These are phyloP conservation scores for Beauveria australis DNA, from an alignment of 2,329 filamentous ascomycete genomes.

Conservation along the genomic window DNA sequence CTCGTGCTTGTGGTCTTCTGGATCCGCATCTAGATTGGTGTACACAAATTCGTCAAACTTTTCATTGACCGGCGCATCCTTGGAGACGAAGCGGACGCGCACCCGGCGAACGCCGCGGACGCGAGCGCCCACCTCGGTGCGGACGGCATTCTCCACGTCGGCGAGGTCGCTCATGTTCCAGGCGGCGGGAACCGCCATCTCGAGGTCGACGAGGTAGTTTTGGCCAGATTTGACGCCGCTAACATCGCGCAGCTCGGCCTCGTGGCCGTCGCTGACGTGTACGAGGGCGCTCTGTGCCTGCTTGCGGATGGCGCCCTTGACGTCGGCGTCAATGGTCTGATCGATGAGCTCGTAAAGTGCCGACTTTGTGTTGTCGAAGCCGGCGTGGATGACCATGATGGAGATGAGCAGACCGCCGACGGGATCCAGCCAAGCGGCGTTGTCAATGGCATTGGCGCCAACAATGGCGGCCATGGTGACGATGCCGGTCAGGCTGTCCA, in stretches of 20 bases:
- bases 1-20: constrained; percentile 31
- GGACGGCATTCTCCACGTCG: constrained; percentile 63
- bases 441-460: constrained; percentile 76
- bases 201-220: constrained; percentile 89
- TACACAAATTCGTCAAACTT: constrained; percentile 72
- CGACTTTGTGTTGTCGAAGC: constrained; percentile 73
- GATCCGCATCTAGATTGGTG: constrained; percentile 55
- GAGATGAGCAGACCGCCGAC: constrained; percentile 90
- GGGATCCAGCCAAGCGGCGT: constrained; percentile 88
- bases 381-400: constrained; percentile 84
- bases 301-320: constrained; percentile 63
- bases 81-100: constrained; percentile 72
- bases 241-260: constrained; percentile 66
- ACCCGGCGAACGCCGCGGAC: constrained; percentile 80
- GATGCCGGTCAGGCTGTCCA: constrained; percentile 91
- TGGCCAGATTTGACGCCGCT: constrained; percentile 93
- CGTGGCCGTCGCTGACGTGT: constrained; percentile 42
- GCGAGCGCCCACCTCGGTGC: constrained; percentile 63
- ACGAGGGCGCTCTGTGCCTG: constrained; percentile 54
- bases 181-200: constrained; percentile 66
- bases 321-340: constrained; percentile 75
- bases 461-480: constrained; percentile 85
- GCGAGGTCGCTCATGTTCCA: constrained; percentile 69
- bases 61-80: constrained; percentile 49
- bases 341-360: constrained; percentile 88